Percentiles rank a stretch among this genome's conserved stretches.
Evolutionary conservation across 345 rosid genomes (phyloP).

Genomic region (Salix caprea): DNA sequence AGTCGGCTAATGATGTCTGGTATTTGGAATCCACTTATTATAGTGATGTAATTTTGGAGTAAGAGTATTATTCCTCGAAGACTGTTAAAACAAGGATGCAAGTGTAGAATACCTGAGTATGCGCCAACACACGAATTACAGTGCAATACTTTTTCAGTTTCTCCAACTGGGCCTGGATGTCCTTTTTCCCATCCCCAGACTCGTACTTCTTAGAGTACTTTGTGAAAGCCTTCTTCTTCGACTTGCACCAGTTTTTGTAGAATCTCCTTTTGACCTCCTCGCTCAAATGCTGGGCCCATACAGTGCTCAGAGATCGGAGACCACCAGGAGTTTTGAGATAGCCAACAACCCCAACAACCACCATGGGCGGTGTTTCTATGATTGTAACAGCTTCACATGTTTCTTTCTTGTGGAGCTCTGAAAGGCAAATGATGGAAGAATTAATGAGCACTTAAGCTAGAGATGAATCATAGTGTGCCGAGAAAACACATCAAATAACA

Average conservation of each 20-base stretch:
- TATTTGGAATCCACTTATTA: too few relatives aligned
- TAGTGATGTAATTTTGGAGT: too few relatives aligned
- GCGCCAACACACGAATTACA: slow-evolving; percentile 69
- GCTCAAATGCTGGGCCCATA: slow-evolving; percentile 82
- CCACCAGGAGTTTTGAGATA: slow-evolving; percentile 67
- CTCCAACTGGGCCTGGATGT: slow-evolving; percentile 52
- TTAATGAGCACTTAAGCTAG: neutral
- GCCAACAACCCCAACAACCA: slow-evolving; percentile 77
- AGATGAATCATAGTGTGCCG: too few relatives aligned
- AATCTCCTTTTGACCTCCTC: slow-evolving; percentile 77
- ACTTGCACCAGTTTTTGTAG: slow-evolving; percentile 76
- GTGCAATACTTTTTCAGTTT: slow-evolving; percentile 63
- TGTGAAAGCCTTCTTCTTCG: slow-evolving; percentile 86
- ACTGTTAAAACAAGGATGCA: too few relatives aligned
- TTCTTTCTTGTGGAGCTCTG: slow-evolving; percentile 88
- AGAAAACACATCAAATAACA: too few relatives aligned
- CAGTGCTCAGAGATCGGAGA: slow-evolving; percentile 58
- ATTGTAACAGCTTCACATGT: slow-evolving; percentile 78
- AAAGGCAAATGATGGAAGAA: too few relatives aligned
- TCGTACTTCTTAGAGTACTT: slow-evolving; percentile 52
- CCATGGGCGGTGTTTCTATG: slow-evolving; percentile 70
- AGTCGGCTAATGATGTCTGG: neutral
- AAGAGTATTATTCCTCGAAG: too few relatives aligned
- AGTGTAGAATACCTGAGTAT: slow-evolving; percentile 47
- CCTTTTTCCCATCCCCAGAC: slow-evolving; percentile 60